Conservation (phyloP, 2,329 filamentous ascomycete genomes). For the Cercospora sp. region DNA sequence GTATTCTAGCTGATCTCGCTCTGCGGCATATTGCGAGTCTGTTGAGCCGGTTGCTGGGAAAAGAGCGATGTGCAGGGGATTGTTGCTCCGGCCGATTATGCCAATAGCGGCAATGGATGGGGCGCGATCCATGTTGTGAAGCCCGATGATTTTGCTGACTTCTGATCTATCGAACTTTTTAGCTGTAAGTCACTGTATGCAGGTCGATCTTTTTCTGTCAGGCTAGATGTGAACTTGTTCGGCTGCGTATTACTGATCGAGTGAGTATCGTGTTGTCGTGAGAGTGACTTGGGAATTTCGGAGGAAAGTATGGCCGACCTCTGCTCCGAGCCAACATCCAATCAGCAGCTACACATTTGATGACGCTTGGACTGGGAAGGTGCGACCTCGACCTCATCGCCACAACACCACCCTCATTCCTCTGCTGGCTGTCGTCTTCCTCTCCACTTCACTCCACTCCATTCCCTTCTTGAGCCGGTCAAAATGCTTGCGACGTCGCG, state of each 20-base stretch:
- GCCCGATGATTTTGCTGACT: not conserved
- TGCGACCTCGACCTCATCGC: slow-evolving; percentile 2
- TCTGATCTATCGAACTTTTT: no score
- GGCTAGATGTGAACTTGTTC: not conserved
- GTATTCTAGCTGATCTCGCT: slow-evolving; percentile 79
- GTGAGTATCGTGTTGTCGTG: not conserved
- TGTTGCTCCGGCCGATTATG: slow-evolving; percentile 93
- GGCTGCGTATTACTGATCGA: not conserved
- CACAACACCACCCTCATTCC: not conserved
- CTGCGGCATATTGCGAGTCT: slow-evolving; percentile 21
- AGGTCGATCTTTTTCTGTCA: not conserved
- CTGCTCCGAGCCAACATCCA: not conserved
- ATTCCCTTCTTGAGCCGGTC: not conserved
- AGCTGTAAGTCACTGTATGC: not conserved
- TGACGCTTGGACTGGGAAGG: slow-evolving; percentile 7
- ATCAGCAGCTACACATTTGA: not conserved
- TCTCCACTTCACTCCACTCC: slow-evolving; percentile 6
- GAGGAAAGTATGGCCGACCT: not conserved
- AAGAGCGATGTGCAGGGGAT: slow-evolving; percentile 88
- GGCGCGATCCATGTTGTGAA: slow-evolving; percentile 49
- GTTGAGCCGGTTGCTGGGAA: slow-evolving; percentile 64
- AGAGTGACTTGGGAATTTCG: not conserved
- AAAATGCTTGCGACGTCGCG: slow-evolving; percentile 21
- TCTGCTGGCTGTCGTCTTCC: not conserved
- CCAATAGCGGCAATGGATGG: slow-evolving; percentile 89